Base-by-base conservation (phyloP, 78 protist species). In the Speleostelium caveatum region DNA sequence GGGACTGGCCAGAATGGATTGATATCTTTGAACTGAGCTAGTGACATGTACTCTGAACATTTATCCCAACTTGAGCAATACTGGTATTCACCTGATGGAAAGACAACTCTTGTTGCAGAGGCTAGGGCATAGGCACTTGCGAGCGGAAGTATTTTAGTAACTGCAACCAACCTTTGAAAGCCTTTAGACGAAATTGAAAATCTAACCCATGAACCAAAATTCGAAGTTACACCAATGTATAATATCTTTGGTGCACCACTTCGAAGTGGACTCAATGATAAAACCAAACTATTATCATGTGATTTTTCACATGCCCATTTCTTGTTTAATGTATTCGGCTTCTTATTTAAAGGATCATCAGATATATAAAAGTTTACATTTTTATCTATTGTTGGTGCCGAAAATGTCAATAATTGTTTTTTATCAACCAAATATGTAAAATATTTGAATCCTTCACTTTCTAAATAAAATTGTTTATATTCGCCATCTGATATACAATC, bases 1-100 rank as follows among this genome's bases (percentile, higher is more conserved):
- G 89, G 89, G 12, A 68, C 33, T 80, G 89, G 89, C 89, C 89
- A 80, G 24, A 80, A n/a, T 56, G 89, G 89, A 10, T 55, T 55
- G 12, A 12, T 66, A 21, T 67, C 55, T 12, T 8, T 8, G 28
- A 59, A 32, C 26, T 75, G 89, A 32, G 17, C 65, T 55, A 56
- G 41, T 30, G 41, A n/a, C n/a, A n/a, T n/a, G n/a, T n/a, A n/a
- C n/a, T n/a, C n/a, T n/a, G n/a, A n/a, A n/a, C n/a, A n/a, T 39
- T 17, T 55, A 36, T 30, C 62, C 89, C 89, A 80, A 67, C 21
- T 1, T 55, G 38, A 35, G 30, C 77, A 36, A 41, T 16, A 33
- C 16, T 36, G 28, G 12, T 17, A 12, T n/a, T 38, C 22, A 41
- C 59, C 69, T 56, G 65, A 61, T 45, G 89, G 77, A 36, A 41